Conservation (phyloP, 331 rosid genomes). For the Dryas integrifolia region DNA sequence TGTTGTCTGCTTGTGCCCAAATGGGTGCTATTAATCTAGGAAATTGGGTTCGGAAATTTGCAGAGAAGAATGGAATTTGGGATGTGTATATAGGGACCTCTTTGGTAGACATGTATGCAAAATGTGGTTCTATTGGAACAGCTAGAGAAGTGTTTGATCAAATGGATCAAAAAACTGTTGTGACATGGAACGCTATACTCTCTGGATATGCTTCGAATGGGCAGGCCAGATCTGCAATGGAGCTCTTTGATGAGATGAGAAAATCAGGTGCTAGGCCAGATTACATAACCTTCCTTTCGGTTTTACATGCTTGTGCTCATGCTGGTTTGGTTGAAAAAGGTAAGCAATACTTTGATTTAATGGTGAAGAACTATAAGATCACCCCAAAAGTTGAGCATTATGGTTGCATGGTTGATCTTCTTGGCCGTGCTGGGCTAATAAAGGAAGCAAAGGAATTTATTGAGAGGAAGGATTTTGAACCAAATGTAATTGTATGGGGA, state of each 20-base stretch:
- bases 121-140: slow-evolving; percentile 14
- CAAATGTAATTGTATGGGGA: slow-evolving; percentile 7
- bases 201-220: slow-evolving; percentile 11
- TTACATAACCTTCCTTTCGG: background rate
- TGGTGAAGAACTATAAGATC: background rate
- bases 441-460: slow-evolving; percentile 5
- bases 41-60: slow-evolving; percentile 8
- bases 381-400: slow-evolving; percentile 14
- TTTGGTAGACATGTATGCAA: slow-evolving; percentile 18
- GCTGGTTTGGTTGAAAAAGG: slow-evolving; percentile 7
- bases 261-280: background rate
- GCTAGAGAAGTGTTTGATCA: slow-evolving; percentile 17
- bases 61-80: slow-evolving; percentile 7
- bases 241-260: slow-evolving; percentile 7
- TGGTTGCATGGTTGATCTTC: slow-evolving; percentile 14
- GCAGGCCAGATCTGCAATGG: background rate
- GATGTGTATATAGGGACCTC: slow-evolving; percentile 9
- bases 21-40: slow-evolving; percentile 9
- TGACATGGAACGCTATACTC: slow-evolving; percentile 1
- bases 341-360: background rate
- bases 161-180: slow-evolving; percentile 10
- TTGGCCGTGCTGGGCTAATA: background rate
- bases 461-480: slow-evolving; percentile 4
- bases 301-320: slow-evolving; percentile 19
- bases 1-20: slow-evolving; percentile 8